These are phyloP conservation scores for Sabuloglossum arenarium DNA, from an alignment of 495 filamentous ascomycete genomes.

Conservation along the genomic window DNA sequence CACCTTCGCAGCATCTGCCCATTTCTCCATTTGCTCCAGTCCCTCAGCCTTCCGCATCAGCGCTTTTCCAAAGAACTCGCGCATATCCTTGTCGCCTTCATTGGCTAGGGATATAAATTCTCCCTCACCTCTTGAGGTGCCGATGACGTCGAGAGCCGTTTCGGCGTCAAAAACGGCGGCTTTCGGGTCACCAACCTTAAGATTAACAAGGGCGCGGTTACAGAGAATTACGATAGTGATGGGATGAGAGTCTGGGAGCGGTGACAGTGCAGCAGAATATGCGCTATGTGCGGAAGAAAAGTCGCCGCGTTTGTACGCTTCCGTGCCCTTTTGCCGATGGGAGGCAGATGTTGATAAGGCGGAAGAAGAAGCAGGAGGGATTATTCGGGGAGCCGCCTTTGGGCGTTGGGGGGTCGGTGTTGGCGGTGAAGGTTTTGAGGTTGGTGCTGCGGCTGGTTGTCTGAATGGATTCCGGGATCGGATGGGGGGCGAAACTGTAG, in stretches of 20 bases:
- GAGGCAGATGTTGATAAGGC: slow-evolving; percentile 50
- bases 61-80: slow-evolving; percentile 78
- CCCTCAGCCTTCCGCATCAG: slow-evolving; percentile 88
- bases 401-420: slow-evolving; percentile 14
- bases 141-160: slow-evolving; percentile 58
- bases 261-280: slow-evolving; percentile 54
- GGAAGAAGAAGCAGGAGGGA: slow-evolving; percentile 45
- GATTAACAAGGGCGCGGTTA: slow-evolving; percentile 73
- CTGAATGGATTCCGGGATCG: slow-evolving; percentile 13
- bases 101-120: slow-evolving; percentile 53
- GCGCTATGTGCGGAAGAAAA: slow-evolving; percentile 65
- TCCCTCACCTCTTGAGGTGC: slow-evolving; percentile 49
- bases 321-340: slow-evolving; percentile 59
- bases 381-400: slow-evolving; percentile 33
- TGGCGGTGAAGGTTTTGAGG: slow-evolving; percentile 6
- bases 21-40: slow-evolving; percentile 86
- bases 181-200: slow-evolving; percentile 82
- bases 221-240: slow-evolving; percentile 68
- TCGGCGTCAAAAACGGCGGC: slow-evolving; percentile 68
- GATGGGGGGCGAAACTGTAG: slow-evolving; percentile 14
- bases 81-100: slow-evolving; percentile 65
- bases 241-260: slow-evolving; percentile 62
- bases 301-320: slow-evolving; percentile 85
- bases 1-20: slow-evolving; percentile 56
- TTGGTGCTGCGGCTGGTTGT: slow-evolving; percentile 5